Conservation (phyloP, 2,329 filamentous ascomycete species). For the Pyrenophora graminea region DNA sequence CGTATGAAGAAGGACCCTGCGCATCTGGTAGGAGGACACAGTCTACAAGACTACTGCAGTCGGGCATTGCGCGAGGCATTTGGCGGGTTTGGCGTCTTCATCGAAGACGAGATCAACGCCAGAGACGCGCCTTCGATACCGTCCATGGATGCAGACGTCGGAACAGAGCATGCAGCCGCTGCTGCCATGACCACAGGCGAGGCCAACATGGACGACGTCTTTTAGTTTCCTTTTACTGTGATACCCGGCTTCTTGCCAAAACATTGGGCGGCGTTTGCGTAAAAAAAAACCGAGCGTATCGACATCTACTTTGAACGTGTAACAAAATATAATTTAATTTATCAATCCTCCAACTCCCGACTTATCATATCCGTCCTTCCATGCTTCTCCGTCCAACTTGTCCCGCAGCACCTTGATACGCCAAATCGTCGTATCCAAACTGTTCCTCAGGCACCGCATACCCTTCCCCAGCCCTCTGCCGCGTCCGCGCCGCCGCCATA, state of each 20-base stretch:
- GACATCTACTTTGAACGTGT: neutral
- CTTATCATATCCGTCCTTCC: slow-evolving; percentile 15
- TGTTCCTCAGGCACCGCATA: slow-evolving; percentile 51
- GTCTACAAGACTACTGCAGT: slow-evolving; percentile 77
- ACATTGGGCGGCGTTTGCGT: slow-evolving; percentile 34
- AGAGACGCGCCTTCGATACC: slow-evolving; percentile 42
- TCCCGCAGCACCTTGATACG: slow-evolving; percentile 45
- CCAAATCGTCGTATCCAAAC: slow-evolving; percentile 50
- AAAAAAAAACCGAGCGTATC: neutral
- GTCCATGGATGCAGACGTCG: slow-evolving; percentile 38
- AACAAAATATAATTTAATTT: neutral
- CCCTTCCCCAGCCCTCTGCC: slow-evolving; percentile 29
- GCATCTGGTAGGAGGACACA: slow-evolving; percentile 80
- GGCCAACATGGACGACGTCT: slow-evolving; percentile 51
- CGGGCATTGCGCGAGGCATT: slow-evolving; percentile 87
- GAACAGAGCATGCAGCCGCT: slow-evolving; percentile 51
- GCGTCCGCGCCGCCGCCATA: slow-evolving; percentile 10
- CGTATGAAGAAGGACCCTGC: slow-evolving; percentile 66
- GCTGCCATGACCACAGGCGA: slow-evolving; percentile 62
- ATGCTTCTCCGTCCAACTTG: slow-evolving; percentile 21
- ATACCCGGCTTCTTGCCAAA: slow-evolving; percentile 40
- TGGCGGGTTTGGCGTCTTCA: slow-evolving; percentile 82
- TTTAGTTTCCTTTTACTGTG: slow-evolving; percentile 37
- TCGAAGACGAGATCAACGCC: slow-evolving; percentile 70
- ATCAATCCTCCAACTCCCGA: neutral